Evolutionary conservation across 441 rosid species (phyloP), one percentile per base, ranked within the genome.

Genomic region (Dalechampia spathulata): DNA sequence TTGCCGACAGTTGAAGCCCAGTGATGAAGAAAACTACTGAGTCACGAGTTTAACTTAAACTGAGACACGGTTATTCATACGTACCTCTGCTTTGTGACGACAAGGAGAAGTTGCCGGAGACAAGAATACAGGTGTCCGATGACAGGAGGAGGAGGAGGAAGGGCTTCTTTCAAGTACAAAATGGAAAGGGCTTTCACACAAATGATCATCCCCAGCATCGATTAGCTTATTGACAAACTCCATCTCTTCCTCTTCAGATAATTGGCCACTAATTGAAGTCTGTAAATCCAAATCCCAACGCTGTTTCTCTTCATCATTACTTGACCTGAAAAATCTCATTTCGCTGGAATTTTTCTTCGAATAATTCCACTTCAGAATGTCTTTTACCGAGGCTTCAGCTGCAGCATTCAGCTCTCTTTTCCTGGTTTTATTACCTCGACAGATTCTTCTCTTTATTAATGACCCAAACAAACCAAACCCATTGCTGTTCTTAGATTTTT

Each of bases 111-210:
- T 59, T 3, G 65, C 71, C 72, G 96, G 87, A 22, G 95, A 82
- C 2, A 75, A 55, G 67, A 81, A 81, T 15, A 73, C 78, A 60
- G 87, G 93, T 25, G 96, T 83, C 60, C 72, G 74, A 73, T 59
- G 55, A 51, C 86, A 79, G 58, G 78, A 22, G 21, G 81, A 65
- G 58, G 76, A 20, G 16, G 81, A 65, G 39, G 84, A 71, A n/a
- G n/a, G n/a, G n/a, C n/a, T n/a, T 53, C 69, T 59, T 43, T 68
- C 78, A 19, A 84, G 89, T 10, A 73, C 86, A 58, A 84, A 86
- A 58, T 69, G 89, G 21, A 86, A 88, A 61, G 91, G 95, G 65
- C 89, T 86, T 46, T 75, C 93, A 55, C n/a, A n/a, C n/a, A n/a
- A n/a, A n/a, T n/a, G n/a, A n/a, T n/a, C n/a, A n/a, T n/a, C n/a